A percentile compares a stretch with the other conserved stretches of the same genome.
Evolutionary conservation across 2,329 filamentous ascomycete genomes (phyloP).

Genomic region (Curvularia sp.): DNA sequence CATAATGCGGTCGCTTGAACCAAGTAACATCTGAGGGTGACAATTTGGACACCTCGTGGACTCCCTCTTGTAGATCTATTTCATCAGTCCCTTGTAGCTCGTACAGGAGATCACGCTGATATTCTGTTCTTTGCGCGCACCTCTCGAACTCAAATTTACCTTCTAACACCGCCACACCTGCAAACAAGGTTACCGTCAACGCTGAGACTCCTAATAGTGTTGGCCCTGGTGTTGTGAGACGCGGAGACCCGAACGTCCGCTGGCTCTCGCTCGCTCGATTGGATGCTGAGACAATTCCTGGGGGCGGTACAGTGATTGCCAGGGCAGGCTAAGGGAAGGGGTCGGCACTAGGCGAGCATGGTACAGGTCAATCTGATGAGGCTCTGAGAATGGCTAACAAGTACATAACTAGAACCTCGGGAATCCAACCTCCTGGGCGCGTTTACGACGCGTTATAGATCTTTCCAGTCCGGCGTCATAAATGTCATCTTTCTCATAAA

Average conservation of each 20-base stretch:
- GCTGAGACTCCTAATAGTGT: too few relatives aligned
- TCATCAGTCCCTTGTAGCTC: neutral
- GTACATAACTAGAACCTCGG: neutral
- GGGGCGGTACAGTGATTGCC: neutral
- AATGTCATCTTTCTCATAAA: neutral
- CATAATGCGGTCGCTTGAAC: neutral
- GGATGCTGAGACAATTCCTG: neutral
- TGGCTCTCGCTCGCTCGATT: neutral
- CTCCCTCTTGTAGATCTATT: neutral
- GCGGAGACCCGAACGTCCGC: neutral
- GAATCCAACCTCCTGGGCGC: neutral
- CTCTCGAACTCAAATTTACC: neutral
- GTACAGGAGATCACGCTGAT: neutral
- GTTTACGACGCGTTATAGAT: neutral
- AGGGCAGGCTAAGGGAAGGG: neutral
- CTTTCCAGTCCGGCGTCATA: neutral
- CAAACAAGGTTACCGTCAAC: neutral
- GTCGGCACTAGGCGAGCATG: neutral
- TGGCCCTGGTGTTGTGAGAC: neutral
- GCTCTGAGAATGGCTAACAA: neutral
- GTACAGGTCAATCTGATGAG: neutral
- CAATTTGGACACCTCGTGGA: neutral
- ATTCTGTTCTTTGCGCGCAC: neutral
- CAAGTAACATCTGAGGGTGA: neutral
- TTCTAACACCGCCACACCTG: neutral